A percentile compares a stretch with the other conserved stretches of the same genome.
phyloP scores from a whole-genome alignment of 1,284 basidiomycete species.

The Trichosporon asahii region DNA sequence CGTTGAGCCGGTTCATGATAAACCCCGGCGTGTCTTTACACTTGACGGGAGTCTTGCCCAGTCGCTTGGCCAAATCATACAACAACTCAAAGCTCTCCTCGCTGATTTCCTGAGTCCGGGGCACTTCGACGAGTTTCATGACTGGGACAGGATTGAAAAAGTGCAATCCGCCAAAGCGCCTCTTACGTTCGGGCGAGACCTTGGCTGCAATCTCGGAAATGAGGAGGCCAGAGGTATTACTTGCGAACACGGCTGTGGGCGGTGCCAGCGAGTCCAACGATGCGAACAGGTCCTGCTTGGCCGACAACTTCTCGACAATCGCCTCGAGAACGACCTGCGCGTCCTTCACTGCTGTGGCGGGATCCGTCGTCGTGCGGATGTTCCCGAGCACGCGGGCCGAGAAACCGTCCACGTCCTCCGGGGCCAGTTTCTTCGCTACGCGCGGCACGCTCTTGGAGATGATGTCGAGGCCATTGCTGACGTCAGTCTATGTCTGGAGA shows the following conservation, averaged over 20 bases:
- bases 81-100: constrained; percentile 54
- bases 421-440: constrained; percentile 55
- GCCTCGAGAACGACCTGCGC: constrained; percentile 60
- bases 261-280: constrained; percentile 55
- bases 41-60: constrained; percentile 57
- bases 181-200: constrained; percentile 43
- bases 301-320: constrained; percentile 58
- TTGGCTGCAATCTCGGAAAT: constrained; percentile 55
- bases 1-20: background rate
- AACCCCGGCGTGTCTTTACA: constrained; percentile 58
- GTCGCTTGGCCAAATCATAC: constrained; percentile 54
- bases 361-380: constrained; percentile 56
- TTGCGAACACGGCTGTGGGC: constrained; percentile 54
- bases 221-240: constrained; percentile 57
- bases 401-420: constrained; percentile 51
- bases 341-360: constrained; percentile 52
- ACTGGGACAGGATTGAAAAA: constrained; percentile 57
- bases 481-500: constrained; percentile 17
- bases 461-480: constrained; percentile 56
- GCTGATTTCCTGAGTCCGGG: constrained; percentile 55
- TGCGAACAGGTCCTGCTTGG: constrained; percentile 58
- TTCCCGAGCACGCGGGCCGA: constrained; percentile 51
- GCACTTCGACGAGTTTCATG: constrained; percentile 60
- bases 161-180: constrained; percentile 56
- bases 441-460: constrained; percentile 57